phyloP scores from a whole-genome alignment of 2,329 filamentous ascomycete species.

The Ambrosiella beaveri region DNA sequence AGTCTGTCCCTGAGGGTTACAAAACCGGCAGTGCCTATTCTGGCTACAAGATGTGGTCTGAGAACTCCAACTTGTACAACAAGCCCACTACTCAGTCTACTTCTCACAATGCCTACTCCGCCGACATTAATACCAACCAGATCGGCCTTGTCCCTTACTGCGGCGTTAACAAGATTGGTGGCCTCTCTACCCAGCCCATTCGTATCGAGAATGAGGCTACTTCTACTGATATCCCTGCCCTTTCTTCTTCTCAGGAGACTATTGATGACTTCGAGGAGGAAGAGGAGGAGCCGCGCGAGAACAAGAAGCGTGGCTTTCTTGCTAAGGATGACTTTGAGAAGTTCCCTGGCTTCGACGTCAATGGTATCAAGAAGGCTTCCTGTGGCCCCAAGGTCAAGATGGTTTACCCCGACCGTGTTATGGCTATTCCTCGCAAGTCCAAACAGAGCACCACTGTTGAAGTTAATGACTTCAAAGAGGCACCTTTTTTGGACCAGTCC shows the following conservation, averaged over 20 bases:
- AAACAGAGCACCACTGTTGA: neutral
- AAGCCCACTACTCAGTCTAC: neutral
- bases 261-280: conserved; percentile 20
- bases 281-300: conserved; percentile 14
- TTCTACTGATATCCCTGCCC: conserved; percentile 23
- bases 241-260: conserved; percentile 41
- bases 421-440: conserved; percentile 28
- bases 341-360: neutral
- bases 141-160: conserved; percentile 65
- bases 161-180: conserved; percentile 60
- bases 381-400: conserved; percentile 24
- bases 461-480: conserved; percentile 48
- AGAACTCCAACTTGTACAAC: conserved; percentile 25
- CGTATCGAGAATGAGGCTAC: conserved; percentile 17
- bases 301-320: conserved; percentile 30
- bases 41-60: conserved; percentile 1
- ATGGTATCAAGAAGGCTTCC: conserved; percentile 14
- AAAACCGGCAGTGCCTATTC: conserved; percentile 37
- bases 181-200: conserved; percentile 41
- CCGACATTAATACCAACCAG: conserved; percentile 27
- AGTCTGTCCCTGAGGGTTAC: conserved; percentile 85
- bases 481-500: conserved; percentile 36
- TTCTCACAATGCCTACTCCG: neutral
- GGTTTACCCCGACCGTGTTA: conserved; percentile 24
- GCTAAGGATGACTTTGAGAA: conserved; percentile 25